Evolutionary conservation across 2,329 filamentous ascomycete species (phyloP).

Genomic region (Huntiella bhutanensis): DNA sequence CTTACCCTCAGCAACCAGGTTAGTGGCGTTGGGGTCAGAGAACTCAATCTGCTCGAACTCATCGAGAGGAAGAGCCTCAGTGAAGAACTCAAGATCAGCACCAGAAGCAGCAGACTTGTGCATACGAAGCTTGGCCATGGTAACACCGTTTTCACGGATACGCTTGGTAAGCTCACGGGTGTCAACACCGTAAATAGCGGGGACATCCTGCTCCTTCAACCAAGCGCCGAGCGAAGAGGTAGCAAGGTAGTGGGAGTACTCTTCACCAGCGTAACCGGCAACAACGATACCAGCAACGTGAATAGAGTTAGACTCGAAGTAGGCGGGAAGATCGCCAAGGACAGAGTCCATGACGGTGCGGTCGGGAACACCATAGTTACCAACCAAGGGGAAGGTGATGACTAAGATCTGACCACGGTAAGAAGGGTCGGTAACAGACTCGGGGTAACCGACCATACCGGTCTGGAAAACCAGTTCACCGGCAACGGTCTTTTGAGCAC

Average conservation of each 20-base stretch:
- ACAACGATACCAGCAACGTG: conserved; percentile 85
- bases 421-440: conserved; percentile 75
- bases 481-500: conserved; percentile 80
- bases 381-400: conserved; percentile 85
- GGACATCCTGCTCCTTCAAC: conserved; percentile 89
- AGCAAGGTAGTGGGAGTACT: conserved; percentile 88
- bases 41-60: conserved; percentile 69
- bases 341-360: conserved; percentile 70
- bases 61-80: conserved; percentile 18
- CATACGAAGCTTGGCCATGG: conserved; percentile 78
- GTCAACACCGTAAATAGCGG: conserved; percentile 88
- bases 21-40: conserved; percentile 81
- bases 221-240: conserved; percentile 78
- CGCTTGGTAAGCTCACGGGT: conserved; percentile 85
- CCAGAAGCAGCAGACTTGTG: conserved; percentile 29
- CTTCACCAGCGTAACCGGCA: conserved; percentile 81
- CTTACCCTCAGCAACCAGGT: conserved; percentile 88
- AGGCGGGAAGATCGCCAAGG: conserved; percentile 65
- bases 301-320: conserved; percentile 86
- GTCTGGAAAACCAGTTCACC: conserved; percentile 99
- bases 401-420: conserved; percentile 89
- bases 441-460: conserved; percentile 96
- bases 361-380: conserved; percentile 93
- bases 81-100: conserved; percentile 8
- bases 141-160: conserved; percentile 84